These are phyloP conservation scores for Strobilomyces echinocephalus DNA, from an alignment of 768 basidiomycete genomes.

Conservation along the genomic window DNA sequence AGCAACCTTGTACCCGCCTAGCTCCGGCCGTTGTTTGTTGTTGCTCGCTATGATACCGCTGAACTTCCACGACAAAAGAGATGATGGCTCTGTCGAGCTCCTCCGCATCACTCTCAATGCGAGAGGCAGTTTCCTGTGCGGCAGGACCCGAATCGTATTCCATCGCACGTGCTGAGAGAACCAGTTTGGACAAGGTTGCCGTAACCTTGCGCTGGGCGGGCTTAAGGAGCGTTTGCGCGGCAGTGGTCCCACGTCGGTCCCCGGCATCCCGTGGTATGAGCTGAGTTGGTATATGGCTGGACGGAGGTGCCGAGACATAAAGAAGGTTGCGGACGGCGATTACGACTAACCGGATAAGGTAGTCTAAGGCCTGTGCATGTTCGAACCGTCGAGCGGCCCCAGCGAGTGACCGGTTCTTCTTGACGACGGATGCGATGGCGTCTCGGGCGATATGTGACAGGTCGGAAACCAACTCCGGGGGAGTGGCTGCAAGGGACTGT, in stretches of 20 bases:
- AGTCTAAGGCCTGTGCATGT: conserved; percentile 56
- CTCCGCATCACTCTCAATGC: conserved; percentile 71
- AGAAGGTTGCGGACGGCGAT: conserved; percentile 73
- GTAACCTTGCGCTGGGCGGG: conserved; percentile 82
- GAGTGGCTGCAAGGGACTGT: conserved; percentile 50
- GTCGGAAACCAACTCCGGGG: conserved; percentile 56
- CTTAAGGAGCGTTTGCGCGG: conserved; percentile 61
- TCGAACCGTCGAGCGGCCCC: conserved; percentile 44
- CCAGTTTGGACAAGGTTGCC: conserved; percentile 83
- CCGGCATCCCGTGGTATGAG: conserved; percentile 48
- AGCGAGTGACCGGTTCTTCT: conserved; percentile 49
- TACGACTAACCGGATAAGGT: conserved; percentile 58
- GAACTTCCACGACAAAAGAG: conserved; percentile 67
- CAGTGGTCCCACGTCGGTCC: conserved; percentile 39
- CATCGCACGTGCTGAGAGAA: conserved; percentile 86
- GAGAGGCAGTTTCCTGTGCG: conserved; percentile 56
- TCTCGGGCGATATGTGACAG: conserved; percentile 54
- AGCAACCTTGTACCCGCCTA: conserved; percentile 59
- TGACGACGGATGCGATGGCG: conserved; percentile 58
- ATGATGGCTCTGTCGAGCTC: conserved; percentile 70
- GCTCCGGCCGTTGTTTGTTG: conserved; percentile 22
- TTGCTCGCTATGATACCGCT: conserved; percentile 43
- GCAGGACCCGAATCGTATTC: conserved; percentile 71
- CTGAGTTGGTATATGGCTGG: conserved; percentile 55
- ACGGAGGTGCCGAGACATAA: conserved; percentile 58